These are phyloP conservation scores for Globisporangium rhizosaccharum DNA, from an alignment of 352 stramenopile genomes.

Conservation along the genomic window DNA sequence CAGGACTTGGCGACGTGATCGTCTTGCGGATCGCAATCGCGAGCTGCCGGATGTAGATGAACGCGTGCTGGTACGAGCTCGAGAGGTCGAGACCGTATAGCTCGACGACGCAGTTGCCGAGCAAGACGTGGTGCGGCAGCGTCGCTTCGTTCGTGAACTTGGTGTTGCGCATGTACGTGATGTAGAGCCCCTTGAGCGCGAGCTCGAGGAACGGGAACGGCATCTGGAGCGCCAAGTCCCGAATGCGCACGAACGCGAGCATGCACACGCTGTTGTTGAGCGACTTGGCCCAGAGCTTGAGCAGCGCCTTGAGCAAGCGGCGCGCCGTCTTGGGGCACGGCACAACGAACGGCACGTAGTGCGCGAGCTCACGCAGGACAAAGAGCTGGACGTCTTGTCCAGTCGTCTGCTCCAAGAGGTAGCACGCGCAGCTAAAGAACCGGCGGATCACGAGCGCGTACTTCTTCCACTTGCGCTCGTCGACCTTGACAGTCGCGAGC, in stretches of 20 bases:
- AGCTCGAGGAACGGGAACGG: slow-evolving; percentile 96
- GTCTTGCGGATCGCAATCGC: slow-evolving; percentile 96
- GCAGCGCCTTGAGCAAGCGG: slow-evolving; percentile 75
- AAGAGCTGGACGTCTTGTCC: slow-evolving; percentile 77
- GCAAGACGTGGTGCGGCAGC: slow-evolving; percentile 82
- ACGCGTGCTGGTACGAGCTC: slow-evolving; percentile 98
- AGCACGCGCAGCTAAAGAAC: slow-evolving; percentile 91
- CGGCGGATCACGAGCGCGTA: slow-evolving; percentile 80
- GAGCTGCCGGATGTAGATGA: slow-evolving; percentile 98
- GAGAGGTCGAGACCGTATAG: slow-evolving; percentile 95
- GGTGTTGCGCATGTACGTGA: slow-evolving; percentile 94
- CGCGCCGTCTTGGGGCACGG: slow-evolving; percentile 61
- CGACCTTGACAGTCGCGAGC: slow-evolving; percentile 27
- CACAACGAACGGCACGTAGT: slow-evolving; percentile 71
- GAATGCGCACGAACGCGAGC: slow-evolving; percentile 94
- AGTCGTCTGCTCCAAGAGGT: slow-evolving; percentile 88
- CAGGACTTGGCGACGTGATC: slow-evolving; percentile 90
- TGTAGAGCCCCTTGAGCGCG: slow-evolving; percentile 94
- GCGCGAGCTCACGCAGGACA: slow-evolving; percentile 71
- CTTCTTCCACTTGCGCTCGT: slow-evolving; percentile 81
- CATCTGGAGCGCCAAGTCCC: slow-evolving; percentile 92
- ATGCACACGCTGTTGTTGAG: slow-evolving; percentile 82
- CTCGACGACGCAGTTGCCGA: slow-evolving; percentile 98
- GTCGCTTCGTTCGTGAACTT: slow-evolving; percentile 92
- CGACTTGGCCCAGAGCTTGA: slow-evolving; percentile 85